Conservation (phyloP, 108 stramenopile species). For the Conticribra weissflogii region DNA sequence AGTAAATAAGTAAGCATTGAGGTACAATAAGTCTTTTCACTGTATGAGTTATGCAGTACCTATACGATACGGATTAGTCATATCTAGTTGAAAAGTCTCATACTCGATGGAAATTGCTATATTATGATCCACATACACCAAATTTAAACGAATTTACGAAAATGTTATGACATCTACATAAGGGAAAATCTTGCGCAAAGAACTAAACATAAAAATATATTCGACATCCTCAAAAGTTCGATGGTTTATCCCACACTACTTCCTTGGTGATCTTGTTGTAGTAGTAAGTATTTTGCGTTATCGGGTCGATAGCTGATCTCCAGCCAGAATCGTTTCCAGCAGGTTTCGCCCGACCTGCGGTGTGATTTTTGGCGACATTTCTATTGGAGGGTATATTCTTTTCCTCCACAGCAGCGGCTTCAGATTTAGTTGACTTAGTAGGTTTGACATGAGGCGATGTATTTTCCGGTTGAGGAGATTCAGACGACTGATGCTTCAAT, state of each 20-base stretch:
- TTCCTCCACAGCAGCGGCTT: no score
- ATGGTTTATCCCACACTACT: constrained; percentile 68
- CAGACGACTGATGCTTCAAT: neutral
- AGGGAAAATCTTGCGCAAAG: no score
- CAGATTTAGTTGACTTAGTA: neutral
- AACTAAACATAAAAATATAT: constrained; percentile 19
- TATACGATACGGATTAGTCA: no score
- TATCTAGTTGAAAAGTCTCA: no score
- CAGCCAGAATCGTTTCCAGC: constrained; percentile 34
- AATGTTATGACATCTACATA: no score
- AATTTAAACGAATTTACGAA: no score
- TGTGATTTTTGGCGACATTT: no score
- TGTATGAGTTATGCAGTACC: no score
- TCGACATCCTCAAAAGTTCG: constrained; percentile 8
- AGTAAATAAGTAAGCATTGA: neutral
- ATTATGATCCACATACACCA: no score
- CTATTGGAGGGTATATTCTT: no score
- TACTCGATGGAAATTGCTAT: no score
- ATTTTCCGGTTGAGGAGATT: neutral
- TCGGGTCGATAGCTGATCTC: constrained; percentile 66
- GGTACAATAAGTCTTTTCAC: no score
- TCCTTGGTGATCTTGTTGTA: constrained; percentile 57
- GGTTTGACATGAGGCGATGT: neutral
- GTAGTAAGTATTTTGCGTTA: constrained; percentile 69
- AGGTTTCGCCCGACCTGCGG: neutral